Conservation (phyloP, 2,329 filamentous ascomycete species). For the Epichloe amarillans region DNA sequence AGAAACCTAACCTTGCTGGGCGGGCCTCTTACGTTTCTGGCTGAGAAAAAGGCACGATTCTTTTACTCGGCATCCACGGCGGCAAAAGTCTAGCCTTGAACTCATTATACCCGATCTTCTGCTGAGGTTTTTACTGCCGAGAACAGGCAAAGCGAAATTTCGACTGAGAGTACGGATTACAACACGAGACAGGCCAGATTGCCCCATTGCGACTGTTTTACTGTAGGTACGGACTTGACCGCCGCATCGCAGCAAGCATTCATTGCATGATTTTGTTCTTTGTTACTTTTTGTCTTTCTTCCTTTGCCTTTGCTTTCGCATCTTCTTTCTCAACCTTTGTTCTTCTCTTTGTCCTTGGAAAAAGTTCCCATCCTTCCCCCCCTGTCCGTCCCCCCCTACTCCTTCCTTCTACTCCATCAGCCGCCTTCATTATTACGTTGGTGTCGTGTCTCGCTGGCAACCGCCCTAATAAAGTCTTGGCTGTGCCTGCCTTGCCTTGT, state of each 20-base stretch:
- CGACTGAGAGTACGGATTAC: too few species aligned
- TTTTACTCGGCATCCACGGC: neutral
- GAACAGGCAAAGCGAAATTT: too few species aligned
- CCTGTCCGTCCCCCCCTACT: neutral
- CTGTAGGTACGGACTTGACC: neutral
- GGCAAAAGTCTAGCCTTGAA: neutral
- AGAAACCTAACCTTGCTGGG: neutral
- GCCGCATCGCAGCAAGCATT: neutral
- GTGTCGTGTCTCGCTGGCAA: neutral
- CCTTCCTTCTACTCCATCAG: neutral
- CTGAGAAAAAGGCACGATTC: neutral
- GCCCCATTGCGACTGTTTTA: neutral
- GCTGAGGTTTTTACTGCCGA: too few species aligned
- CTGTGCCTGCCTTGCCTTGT: neutral
- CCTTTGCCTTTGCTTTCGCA: neutral
- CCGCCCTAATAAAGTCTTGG: slow-evolving; percentile 1
- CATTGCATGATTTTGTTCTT: neutral
- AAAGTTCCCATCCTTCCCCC: neutral
- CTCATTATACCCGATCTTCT: too few species aligned
- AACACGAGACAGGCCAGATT: neutral
- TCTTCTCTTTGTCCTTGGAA: neutral
- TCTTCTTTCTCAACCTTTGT: neutral
- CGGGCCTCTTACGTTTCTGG: neutral
- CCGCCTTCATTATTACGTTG: neutral
- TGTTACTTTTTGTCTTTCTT: neutral